Evolutionary conservation across 2,329 filamentous ascomycete genomes (phyloP).

Genomic region (Diaporthe nobilis): DNA sequence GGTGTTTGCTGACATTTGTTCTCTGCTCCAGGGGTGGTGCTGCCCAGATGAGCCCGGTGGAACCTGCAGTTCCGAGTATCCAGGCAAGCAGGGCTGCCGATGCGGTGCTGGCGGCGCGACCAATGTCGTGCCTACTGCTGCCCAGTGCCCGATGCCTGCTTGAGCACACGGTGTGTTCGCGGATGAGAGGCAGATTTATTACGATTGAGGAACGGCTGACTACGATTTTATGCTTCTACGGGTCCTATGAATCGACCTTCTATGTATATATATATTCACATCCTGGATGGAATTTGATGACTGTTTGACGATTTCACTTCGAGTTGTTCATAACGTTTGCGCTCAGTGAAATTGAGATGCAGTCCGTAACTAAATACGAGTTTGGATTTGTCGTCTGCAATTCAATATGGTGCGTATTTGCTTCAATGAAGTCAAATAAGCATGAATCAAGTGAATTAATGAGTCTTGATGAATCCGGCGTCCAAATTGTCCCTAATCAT

Average conservation of each 20-base stretch:
- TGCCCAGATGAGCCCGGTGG: constrained; percentile 20
- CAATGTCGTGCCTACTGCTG: neutral
- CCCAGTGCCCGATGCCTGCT: constrained; percentile 17
- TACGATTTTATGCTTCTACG: neutral
- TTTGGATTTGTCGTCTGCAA: neutral
- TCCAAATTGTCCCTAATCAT: neutral
- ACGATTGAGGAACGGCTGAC: too few relatives aligned
- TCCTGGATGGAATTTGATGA: neutral
- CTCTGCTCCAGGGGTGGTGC: neutral
- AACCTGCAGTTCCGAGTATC: neutral
- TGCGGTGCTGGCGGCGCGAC: constrained; percentile 1
- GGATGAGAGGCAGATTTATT: neutral
- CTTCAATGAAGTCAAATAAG: neutral
- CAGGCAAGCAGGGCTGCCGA: constrained; percentile 7
- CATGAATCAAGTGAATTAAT: neutral
- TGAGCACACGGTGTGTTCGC: neutral
- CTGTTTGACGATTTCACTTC: neutral
- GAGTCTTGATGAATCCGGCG: too few relatives aligned
- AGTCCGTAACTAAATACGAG: neutral
- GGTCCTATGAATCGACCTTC: neutral
- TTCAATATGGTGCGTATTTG: neutral
- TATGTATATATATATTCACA: neutral
- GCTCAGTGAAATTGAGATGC: neutral
- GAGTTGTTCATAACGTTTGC: neutral
- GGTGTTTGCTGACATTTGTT: neutral